These are phyloP conservation scores for Myrica gale DNA, from an alignment of 306 rosid genomes.

Conservation along the genomic window DNA sequence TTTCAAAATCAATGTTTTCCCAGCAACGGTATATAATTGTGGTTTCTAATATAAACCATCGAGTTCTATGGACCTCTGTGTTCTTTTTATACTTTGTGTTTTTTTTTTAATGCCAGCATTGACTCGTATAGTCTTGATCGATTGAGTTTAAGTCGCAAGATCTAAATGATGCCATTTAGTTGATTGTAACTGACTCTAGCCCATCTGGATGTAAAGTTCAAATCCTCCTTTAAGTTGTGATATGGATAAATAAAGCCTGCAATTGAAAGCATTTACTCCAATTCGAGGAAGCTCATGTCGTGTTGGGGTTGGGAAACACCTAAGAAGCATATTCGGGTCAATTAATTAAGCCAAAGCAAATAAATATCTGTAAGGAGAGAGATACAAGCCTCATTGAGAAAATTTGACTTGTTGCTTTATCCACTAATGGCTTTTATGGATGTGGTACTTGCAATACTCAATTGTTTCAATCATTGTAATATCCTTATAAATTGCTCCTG, in stretches of 20 bases:
- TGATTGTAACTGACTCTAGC: background rate
- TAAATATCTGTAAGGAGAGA: background rate
- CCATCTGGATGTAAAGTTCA: constrained; percentile 8
- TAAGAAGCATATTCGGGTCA: background rate
- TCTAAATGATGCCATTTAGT: background rate
- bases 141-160: background rate
- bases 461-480: constrained; percentile 17
- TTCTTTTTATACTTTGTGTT: background rate
- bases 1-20: background rate
- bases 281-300: background rate
- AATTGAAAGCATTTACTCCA: constrained; percentile 13
- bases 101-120: background rate
- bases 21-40: background rate
- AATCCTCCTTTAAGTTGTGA: background rate
- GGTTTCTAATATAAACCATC: background rate
- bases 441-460: too few species aligned
- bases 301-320: constrained; percentile 4
- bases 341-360: background rate
- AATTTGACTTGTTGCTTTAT: background rate
- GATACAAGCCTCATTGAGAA: background rate
- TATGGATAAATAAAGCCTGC: background rate
- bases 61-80: background rate
- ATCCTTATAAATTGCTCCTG: constrained; percentile 14
- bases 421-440: background rate
- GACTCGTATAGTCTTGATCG: background rate